Conservation (phyloP, 768 basidiomycete genomes). For the Baorangia bicolor region DNA sequence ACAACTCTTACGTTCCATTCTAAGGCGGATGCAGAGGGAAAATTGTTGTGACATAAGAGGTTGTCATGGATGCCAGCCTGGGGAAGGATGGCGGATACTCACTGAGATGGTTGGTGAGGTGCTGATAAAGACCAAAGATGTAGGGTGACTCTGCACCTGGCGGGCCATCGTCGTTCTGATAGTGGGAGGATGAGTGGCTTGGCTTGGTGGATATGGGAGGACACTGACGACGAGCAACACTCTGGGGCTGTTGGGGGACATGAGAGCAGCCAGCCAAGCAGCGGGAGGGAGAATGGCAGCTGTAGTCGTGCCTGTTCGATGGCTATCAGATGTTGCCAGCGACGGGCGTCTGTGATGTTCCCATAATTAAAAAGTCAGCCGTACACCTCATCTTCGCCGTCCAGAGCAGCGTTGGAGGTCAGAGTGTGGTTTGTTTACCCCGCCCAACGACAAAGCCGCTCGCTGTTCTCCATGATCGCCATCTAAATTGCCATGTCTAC, state of each 20-base stretch:
- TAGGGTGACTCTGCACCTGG: constrained; percentile 73
- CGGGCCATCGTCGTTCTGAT: constrained; percentile 83
- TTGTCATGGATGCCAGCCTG: constrained; percentile 1
- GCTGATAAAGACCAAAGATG: constrained; percentile 65
- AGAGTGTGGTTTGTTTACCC: neutral
- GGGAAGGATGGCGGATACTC: constrained; percentile 11
- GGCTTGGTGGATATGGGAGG: neutral
- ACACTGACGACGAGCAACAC: constrained; percentile 47
- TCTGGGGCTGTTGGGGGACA: constrained; percentile 19
- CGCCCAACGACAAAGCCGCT: constrained; percentile 4
- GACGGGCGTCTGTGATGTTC: constrained; percentile 18
- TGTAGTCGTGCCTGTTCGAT: neutral
- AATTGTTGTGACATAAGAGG: constrained; percentile 7
- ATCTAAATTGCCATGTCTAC: constrained; percentile 23
- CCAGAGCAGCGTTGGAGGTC: constrained; percentile 1
- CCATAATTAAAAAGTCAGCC: constrained; percentile 19
- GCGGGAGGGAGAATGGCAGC: neutral
- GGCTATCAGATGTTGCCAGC: neutral
- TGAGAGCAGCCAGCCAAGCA: neutral
- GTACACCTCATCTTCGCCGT: constrained; percentile 6
- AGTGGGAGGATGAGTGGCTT: neutral
- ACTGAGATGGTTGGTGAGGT: constrained; percentile 63
- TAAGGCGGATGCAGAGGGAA: constrained; percentile 22
- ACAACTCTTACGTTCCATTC: constrained; percentile 83
- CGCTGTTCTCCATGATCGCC: constrained; percentile 12